Conservation (phyloP, 2,329 filamentous ascomycete species). For the Ophiostoma tasmaniense region DNA sequence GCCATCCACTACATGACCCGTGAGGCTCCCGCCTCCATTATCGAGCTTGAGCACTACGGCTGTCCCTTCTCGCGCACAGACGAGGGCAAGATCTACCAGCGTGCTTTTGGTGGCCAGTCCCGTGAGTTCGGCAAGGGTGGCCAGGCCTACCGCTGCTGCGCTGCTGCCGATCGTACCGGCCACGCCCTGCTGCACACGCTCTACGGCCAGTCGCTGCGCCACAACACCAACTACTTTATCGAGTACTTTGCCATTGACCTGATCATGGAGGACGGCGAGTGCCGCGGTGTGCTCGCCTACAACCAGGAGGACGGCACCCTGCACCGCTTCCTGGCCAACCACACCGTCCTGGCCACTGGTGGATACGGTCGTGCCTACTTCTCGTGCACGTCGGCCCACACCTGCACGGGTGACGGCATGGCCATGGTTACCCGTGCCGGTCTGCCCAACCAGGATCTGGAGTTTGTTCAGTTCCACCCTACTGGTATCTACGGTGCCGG, state of each 20-base stretch:
- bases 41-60: slow-evolving; percentile 94
- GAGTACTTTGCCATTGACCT: slow-evolving; percentile 96
- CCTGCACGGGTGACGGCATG: slow-evolving; percentile 98
- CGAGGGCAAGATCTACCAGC: slow-evolving; percentile 96
- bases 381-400: slow-evolving; percentile 95
- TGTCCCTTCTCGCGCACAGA: slow-evolving; percentile 95
- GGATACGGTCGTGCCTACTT: slow-evolving; percentile 98
- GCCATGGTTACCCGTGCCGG: slow-evolving; percentile 98
- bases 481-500: slow-evolving; percentile 98
- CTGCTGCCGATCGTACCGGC: slow-evolving; percentile 91
- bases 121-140: slow-evolving; percentile 93
- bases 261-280: slow-evolving; percentile 95
- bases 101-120: slow-evolving; percentile 96
- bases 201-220: slow-evolving; percentile 90
- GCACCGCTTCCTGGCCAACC: slow-evolving; percentile 91
- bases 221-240: slow-evolving; percentile 99
- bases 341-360: slow-evolving; percentile 94
- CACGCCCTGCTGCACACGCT: slow-evolving; percentile 97
- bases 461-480: slow-evolving; percentile 99
- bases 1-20: slow-evolving; percentile 98
- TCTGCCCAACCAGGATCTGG: slow-evolving; percentile 96
- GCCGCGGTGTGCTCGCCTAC: slow-evolving; percentile 92
- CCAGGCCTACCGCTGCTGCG: slow-evolving; percentile 95
- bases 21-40: slow-evolving; percentile 82
- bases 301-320: slow-evolving; percentile 98